phyloP scores from a whole-genome alignment of 441 rosid species.

The Gossypium davidsonii region DNA sequence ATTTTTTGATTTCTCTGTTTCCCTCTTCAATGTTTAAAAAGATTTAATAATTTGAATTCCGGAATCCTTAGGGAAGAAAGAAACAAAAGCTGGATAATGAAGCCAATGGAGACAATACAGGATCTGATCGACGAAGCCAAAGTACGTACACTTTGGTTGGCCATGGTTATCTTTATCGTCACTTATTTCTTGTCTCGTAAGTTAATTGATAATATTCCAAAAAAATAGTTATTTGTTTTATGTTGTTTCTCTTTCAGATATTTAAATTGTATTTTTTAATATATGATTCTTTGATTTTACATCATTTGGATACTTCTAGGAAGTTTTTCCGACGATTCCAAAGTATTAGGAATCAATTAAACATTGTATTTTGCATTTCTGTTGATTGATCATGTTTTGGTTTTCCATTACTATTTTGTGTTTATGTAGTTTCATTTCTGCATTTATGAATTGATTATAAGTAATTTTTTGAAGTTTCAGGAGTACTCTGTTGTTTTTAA shows the following conservation, averaged over 20 bases:
- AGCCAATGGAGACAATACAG: slow-evolving; percentile 74
- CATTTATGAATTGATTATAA: background rate
- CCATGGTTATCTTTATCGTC: slow-evolving; percentile 62
- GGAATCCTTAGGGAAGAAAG: background rate
- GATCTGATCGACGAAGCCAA: slow-evolving; percentile 96
- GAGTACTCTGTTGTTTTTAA: background rate
- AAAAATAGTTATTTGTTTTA: background rate
- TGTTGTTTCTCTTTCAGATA: background rate
- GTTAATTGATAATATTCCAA: slow-evolving; percentile 11
- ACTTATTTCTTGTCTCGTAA: slow-evolving; percentile 85
- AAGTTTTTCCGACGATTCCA: background rate
- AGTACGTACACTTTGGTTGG: slow-evolving; percentile 79
- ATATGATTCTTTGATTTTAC: background rate
- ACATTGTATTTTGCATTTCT: background rate
- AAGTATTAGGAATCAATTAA: background rate
- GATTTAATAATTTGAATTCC: background rate
- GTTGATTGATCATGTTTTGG: background rate
- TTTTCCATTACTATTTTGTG: background rate
- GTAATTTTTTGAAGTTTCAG: background rate
- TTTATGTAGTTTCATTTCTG: background rate
- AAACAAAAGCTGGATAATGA: slow-evolving; percentile 33
- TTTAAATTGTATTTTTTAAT: background rate
- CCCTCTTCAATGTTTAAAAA: background rate
- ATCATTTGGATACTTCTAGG: background rate
- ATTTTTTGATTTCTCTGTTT: background rate